Base-by-base conservation (phyloP, 2,329 filamentous ascomycete species). In the Teratosphaeria pseudoeucalypti region DNA sequence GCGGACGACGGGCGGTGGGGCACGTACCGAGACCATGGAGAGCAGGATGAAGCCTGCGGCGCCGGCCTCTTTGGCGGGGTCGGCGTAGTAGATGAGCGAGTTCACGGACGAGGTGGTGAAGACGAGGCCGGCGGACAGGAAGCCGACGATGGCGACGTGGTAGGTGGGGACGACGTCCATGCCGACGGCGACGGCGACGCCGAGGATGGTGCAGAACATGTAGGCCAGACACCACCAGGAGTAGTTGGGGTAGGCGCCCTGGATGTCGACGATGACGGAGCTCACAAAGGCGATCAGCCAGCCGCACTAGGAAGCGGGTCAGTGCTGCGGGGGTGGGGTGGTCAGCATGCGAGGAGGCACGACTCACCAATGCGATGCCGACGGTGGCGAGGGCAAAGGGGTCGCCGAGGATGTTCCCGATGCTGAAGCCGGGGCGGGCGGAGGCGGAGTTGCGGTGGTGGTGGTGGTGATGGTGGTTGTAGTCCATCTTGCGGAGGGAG, bases 341-440 rank as follows among this genome's bases (percentile, higher is more conserved):
- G 32, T 14, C n/a, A 23, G 23, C 23, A 19, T 16, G 7, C 34
- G 14, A 49, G 6, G 83, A 49, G 6, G 83, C 12, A 34, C 11
- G 11, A 60, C 90, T 75, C 84, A 96, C 92, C 72, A 89, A 81
- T 64, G 88, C 85, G 74, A 97, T 96, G 60, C 92, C 96, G 64
- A 95, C 85, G 39, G 94, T 97, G 58, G 92, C 91, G 62, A 99
- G 83, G 61, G 92, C 92, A 76, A 99, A 97, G 6, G 94, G 94
- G 77, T 99, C 92, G 69, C 94, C 94, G 62, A 96, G 82, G 68
- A 99, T 91, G 76, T 96, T 95, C 73, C 89, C 89, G 75, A 92
- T 76, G 74, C 84, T 87, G 75, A 96, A 86, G 60, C 78, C 78
- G 57, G 71, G 71, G 65, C 75, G 73, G 54, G 66, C 63, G 34